Percentiles rank a stretch among this genome's conserved stretches.
Evolutionary conservation across 805 yeast species (phyloP).

Genomic region (Metschnikowia bowlesiae): DNA sequence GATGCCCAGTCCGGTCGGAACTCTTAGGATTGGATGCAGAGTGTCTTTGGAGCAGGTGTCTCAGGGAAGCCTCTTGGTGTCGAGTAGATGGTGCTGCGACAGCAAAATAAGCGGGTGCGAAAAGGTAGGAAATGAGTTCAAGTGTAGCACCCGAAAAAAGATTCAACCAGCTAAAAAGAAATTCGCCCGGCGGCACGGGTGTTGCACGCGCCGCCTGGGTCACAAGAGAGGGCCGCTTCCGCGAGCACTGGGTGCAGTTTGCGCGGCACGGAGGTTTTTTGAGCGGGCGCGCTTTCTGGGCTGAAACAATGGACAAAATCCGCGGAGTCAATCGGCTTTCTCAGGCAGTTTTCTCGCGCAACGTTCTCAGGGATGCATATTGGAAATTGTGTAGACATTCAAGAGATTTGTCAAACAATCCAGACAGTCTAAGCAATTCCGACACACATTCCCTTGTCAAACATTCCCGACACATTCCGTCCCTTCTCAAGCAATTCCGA

Average conservation of each 20-base stretch:
- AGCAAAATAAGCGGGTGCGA: conserved; percentile 4
- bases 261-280: neutral
- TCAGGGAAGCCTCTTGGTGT: neutral
- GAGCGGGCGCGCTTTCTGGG: too few species aligned
- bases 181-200: conserved; percentile 1
- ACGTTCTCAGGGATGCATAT: too few species aligned
- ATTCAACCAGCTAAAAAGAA: conserved; percentile 1
- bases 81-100: neutral
- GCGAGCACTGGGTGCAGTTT: neutral
- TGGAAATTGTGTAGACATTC: too few species aligned
- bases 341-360: too few species aligned
- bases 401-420: too few species aligned
- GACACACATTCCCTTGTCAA: too few species aligned
- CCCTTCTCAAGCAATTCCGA: too few species aligned
- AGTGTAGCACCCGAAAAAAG: neutral
- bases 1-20: neutral
- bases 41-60: neutral
- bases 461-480: too few species aligned
- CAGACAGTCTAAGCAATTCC: too few species aligned
- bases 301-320: too few species aligned
- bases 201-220: neutral
- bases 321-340: too few species aligned
- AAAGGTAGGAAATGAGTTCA: neutral
- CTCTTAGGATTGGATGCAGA: neutral
- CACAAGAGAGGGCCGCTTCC: neutral